These are phyloP conservation scores for Diutina rugosa DNA, from an alignment of 1,139 yeast species.

Conservation along the genomic window DNA sequence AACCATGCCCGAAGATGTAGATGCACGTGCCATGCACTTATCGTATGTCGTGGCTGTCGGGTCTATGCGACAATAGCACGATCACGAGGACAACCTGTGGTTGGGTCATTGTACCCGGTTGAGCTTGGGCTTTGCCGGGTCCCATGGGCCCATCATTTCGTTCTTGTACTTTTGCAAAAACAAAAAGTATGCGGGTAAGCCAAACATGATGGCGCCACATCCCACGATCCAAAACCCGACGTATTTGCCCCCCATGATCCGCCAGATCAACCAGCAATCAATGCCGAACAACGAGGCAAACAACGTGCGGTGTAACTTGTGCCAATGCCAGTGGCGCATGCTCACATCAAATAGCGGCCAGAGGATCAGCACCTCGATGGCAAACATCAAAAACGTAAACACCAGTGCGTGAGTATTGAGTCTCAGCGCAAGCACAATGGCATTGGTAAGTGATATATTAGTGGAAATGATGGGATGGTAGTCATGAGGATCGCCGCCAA, in stretches of 20 bases:
- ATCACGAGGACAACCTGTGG: no score
- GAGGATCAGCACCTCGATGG: conserved; percentile 60
- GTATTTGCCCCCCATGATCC: conserved; percentile 25
- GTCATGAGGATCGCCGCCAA: conserved; percentile 12
- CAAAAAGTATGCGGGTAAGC: conserved; percentile 43
- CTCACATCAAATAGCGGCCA: conserved; percentile 60
- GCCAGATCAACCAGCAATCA: background rate
- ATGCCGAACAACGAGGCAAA: conserved; percentile 11
- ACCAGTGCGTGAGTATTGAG: conserved; percentile 62
- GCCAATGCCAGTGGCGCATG: conserved; percentile 19
- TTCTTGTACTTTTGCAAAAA: conserved; percentile 70
- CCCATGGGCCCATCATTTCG: conserved; percentile 93
- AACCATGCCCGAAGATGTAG: background rate
- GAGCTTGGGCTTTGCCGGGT: conserved; percentile 59
- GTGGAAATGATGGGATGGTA: conserved; percentile 62
- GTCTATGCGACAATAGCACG: background rate
- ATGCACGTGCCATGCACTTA: background rate
- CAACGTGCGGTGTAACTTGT: conserved; percentile 14
- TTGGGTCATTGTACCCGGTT: background rate
- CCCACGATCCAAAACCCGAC: conserved; percentile 30
- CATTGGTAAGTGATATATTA: conserved; percentile 73
- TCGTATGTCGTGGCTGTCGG: background rate
- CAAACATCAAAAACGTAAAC: conserved; percentile 66
- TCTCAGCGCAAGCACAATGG: conserved; percentile 83
- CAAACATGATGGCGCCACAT: conserved; percentile 21